phyloP scores from a whole-genome alignment of 768 basidiomycete genomes.

The Trametes cinnabarina region DNA sequence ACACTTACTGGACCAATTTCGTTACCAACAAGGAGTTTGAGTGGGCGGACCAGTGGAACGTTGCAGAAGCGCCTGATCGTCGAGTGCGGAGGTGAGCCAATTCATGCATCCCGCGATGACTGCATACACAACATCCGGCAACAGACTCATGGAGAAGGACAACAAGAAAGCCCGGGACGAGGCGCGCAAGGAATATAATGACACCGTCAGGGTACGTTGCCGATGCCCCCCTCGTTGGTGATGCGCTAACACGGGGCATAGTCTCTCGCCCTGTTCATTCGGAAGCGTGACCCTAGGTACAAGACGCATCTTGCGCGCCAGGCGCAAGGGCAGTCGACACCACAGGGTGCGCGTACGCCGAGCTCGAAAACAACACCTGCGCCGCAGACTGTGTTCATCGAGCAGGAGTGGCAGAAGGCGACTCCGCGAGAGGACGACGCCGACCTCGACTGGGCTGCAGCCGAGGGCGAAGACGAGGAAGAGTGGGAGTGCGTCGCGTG shows the following conservation, averaged over 20 bases:
- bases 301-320: conserved; percentile 56
- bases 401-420: conserved; percentile 88
- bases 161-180: conserved; percentile 92
- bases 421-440: conserved; percentile 40
- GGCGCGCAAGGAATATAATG: conserved; percentile 87
- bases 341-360: conserved; percentile 20
- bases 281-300: conserved; percentile 89
- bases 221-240: not conserved
- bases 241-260: conserved; percentile 28
- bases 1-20: conserved; percentile 85
- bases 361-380: conserved; percentile 28
- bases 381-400: conserved; percentile 54
- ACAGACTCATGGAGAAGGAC: conserved; percentile 89
- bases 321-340: conserved; percentile 32
- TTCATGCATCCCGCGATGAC: not conserved
- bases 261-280: conserved; percentile 72
- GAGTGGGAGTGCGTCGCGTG: conserved; percentile 98
- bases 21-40: conserved; percentile 82
- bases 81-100: conserved; percentile 64
- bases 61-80: conserved; percentile 82
- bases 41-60: conserved; percentile 85
- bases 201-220: conserved; percentile 71
- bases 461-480: conserved; percentile 67
- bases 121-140: not conserved
- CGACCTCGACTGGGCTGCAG: conserved; percentile 75